Percentiles rank a stretch among this genome's conserved stretches.
phyloP scores from a whole-genome alignment of 805 yeast species.

The Nakazawaea populi region DNA sequence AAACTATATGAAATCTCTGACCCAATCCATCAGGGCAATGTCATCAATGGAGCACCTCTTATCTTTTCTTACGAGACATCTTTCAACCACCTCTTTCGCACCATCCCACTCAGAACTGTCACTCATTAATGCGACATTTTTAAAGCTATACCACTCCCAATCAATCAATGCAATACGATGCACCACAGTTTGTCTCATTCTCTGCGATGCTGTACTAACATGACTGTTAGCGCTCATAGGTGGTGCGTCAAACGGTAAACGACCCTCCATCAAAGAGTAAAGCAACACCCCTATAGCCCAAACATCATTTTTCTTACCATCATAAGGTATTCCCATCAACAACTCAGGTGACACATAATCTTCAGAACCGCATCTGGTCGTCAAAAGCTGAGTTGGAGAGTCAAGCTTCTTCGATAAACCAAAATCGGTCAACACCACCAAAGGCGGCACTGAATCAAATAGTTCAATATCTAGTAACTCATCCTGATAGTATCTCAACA shows the following conservation, averaged over 20 bases:
- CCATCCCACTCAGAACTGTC: slow-evolving; percentile 30
- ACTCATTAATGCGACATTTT: slow-evolving; percentile 23
- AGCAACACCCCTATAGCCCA: slow-evolving; percentile 96
- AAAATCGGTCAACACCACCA: slow-evolving; percentile 74
- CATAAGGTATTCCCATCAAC: slow-evolving; percentile 83
- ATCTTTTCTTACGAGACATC: slow-evolving; percentile 43
- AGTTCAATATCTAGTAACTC: slow-evolving; percentile 21
- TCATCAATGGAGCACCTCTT: slow-evolving; percentile 31
- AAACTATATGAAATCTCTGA: neutral
- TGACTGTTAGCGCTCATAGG: slow-evolving; percentile 37
- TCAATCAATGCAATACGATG: slow-evolving; percentile 90
- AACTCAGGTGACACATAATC: slow-evolving; percentile 96
- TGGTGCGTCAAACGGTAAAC: slow-evolving; percentile 89
- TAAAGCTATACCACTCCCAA: slow-evolving; percentile 74
- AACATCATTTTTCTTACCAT: slow-evolving; percentile 85
- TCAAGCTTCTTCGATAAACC: slow-evolving; percentile 76
- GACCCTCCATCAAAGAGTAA: slow-evolving; percentile 75
- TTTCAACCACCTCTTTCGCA: slow-evolving; percentile 46
- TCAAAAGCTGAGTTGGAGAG: slow-evolving; percentile 53
- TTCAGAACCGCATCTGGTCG: slow-evolving; percentile 93
- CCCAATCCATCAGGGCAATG: slow-evolving; percentile 29
- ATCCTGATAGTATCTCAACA: slow-evolving; percentile 33
- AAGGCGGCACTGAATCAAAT: slow-evolving; percentile 19
- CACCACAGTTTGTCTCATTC: slow-evolving; percentile 55
- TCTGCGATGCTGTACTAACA: slow-evolving; percentile 33